Base-by-base conservation (phyloP, 2,329 filamentous ascomycete genomes). In the Xylaria sp. region DNA sequence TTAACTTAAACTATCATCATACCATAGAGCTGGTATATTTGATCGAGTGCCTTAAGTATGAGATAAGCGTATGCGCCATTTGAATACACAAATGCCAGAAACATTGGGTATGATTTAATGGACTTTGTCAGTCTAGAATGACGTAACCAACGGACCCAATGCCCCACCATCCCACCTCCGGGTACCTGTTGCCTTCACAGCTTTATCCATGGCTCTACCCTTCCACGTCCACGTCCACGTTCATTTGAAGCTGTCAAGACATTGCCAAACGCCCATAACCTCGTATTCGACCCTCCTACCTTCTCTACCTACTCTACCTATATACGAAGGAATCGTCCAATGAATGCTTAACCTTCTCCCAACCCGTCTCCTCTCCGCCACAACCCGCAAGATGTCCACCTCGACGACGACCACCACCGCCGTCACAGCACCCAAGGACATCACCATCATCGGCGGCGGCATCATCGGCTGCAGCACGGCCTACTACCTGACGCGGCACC, bases 391-490 rank as follows among this genome's bases (percentile, higher is more conserved):
- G 48, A 61, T 61, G 58, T 40, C 55, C 6, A 26, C 24, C 21
- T 52, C 60, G 17, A 38, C 55, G 22, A 51, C n/a, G n/a, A n/a
- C n/a, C n/a, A n/a, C n/a, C n/a, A n/a, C n/a, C n/a, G n/a, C n/a
- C n/a, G n/a, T n/a, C n/a, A n/a, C 55, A 47, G 0, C 50, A 19
- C 50, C 44, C 16, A 65, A 63, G 51, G 68, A 70, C 18, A 71
- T 71, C 50, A 67, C 63, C 45, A 69, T 72, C 50, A 59, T 72
- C 79, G 87, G 89, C 61, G 89, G 88, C 53, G 89, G 89, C 56
- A 90, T 92, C 48, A 91, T 92, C 57, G 89, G 89, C 58, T 87
- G 84, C 69, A 89, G 85, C 56, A 85, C 85, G 2, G 88, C 89
- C 19, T 92, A 92, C 64, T 92, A 82, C 66, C 76, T 91, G 11